These are phyloP conservation scores for Colletotrichum chrysophilum DNA, from an alignment of 2,329 filamentous ascomycete species.

Conservation along the genomic window DNA sequence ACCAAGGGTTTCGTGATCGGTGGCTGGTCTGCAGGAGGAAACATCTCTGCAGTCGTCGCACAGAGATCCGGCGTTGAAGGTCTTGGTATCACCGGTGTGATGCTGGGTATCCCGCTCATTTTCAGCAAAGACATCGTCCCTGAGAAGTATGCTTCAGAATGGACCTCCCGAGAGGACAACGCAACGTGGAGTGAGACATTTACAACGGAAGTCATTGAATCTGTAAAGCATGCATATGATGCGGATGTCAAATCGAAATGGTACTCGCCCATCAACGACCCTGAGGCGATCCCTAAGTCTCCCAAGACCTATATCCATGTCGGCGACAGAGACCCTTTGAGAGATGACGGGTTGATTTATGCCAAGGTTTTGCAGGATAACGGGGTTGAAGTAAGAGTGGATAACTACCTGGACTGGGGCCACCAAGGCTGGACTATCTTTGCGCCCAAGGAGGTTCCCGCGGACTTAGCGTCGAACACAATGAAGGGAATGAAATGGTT, in stretches of 20 bases:
- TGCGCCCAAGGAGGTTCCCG: not conserved
- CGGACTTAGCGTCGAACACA: not conserved
- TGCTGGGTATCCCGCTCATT: constrained; percentile 5
- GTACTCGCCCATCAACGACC: constrained; percentile 36
- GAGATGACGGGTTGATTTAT: constrained; percentile 60
- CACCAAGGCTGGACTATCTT: constrained; percentile 10
- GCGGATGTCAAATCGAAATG: constrained; percentile 31
- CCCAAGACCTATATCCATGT: constrained; percentile 56
- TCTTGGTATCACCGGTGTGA: constrained; percentile 25
- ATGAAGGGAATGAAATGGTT: constrained; percentile 16
- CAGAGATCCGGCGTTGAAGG: constrained; percentile 42
- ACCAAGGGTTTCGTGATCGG: constrained; percentile 52
- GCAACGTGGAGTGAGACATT: constrained; percentile 36
- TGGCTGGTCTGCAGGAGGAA: constrained; percentile 57
- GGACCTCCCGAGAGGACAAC: constrained; percentile 47
- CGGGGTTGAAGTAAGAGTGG: constrained; percentile 46
- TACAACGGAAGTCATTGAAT: constrained; percentile 26
- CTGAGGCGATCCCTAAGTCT: constrained; percentile 34
- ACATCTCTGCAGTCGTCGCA: constrained; percentile 51
- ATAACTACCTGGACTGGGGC: constrained; percentile 26
- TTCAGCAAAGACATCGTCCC: constrained; percentile 20
- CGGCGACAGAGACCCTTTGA: constrained; percentile 52
- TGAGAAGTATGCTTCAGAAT: constrained; percentile 42
- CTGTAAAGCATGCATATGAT: constrained; percentile 34
- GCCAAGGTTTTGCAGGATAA: constrained; percentile 50